Evolutionary conservation across 2,329 filamentous ascomycete genomes (phyloP), one percentile per base, ranked within the genome.

Genomic region (Aspergillus versicolor): DNA sequence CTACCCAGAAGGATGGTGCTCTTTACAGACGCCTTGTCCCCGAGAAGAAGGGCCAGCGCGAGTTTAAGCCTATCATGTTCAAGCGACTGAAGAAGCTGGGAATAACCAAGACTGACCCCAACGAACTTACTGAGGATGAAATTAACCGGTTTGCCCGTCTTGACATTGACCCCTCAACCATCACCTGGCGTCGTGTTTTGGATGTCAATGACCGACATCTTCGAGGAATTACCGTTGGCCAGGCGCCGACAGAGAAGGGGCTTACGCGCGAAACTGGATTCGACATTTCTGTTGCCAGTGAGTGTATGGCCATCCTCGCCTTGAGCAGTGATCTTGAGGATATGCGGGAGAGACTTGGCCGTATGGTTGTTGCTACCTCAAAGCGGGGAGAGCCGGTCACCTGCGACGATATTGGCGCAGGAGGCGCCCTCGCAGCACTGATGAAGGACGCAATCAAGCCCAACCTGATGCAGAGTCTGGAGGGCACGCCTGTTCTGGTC

Each of bases 381-480:
- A 87, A 83, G 68, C 82, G 80, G 63, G 94, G 94, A 49, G 92
- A 97, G 60, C 91, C 94, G 1, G 89, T 99, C 47, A 97, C 94
- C 58, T 96, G 92, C 70, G 94, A 99, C 71, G 94, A 99, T 70
- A 86, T 99, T 68, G 94, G 94, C 65, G 91, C 88, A 19, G 92
- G 92, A 54, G 94, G 94, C 67, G 94, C 94, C 50, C 81, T 99
- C 63, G 92, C 94, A 43, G 93, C 92, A 30, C 82, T 99, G 68
- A 97, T 99, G 90, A 94, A 89, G 79, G 94, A 99, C 76, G 92
- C 94, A 56, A 96, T 97, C 79, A 99, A 99, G 82, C 94, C 94
- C 58, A 99, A 97, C 78, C 81, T 99, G 63, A 97, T 99, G 94
- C 94, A 99, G 77, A 96, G 91, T 30, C 81, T 99, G 52, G 94